Percentiles rank a stretch among this genome's conserved stretches.
These are phyloP conservation scores for Vitis rupestris DNA, from an alignment of 164 flowering plant species.

Conservation along the genomic window DNA sequence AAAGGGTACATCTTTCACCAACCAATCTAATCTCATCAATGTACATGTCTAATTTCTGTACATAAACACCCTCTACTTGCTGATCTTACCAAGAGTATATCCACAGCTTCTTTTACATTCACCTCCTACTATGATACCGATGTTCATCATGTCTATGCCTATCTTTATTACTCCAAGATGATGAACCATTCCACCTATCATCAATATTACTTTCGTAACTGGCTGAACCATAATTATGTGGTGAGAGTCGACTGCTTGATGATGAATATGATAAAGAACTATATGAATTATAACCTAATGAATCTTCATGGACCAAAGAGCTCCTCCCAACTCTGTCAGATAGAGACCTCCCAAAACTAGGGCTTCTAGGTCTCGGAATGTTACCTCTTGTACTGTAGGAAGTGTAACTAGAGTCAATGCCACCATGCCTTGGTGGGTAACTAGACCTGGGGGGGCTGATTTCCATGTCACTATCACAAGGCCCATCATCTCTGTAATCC, in stretches of 20 bases:
- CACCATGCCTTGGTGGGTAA: conserved; percentile 40
- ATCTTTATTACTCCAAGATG: not conserved
- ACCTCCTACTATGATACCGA: conserved; percentile 20
- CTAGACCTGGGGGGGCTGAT: conserved; percentile 33
- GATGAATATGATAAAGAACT: conserved; percentile 22
- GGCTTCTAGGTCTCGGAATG: conserved; percentile 34
- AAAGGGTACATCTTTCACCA: too few relatives aligned
- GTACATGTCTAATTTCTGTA: too few relatives aligned
- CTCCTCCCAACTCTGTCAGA: conserved; percentile 59
- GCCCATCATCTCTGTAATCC: conserved; percentile 58
- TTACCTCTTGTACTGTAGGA: conserved; percentile 35
- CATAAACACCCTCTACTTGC: too few relatives aligned
- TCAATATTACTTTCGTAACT: conserved; percentile 7
- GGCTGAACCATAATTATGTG: conserved; percentile 20
- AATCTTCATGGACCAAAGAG: conserved; percentile 39
- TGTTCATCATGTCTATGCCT: conserved; percentile 8
- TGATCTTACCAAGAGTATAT: too few relatives aligned
- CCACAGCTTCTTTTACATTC: not conserved
- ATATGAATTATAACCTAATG: conserved; percentile 19
- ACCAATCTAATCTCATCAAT: too few relatives aligned
- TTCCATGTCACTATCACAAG: conserved; percentile 53
- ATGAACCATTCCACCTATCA: conserved; percentile 4
- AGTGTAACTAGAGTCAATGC: conserved; percentile 27
- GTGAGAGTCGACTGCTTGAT: conserved; percentile 16
- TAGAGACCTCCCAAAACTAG: conserved; percentile 41